These are phyloP conservation scores for Mrakiaceae sp. DNA, from an alignment of 1,284 basidiomycete genomes.

Conservation along the genomic window DNA sequence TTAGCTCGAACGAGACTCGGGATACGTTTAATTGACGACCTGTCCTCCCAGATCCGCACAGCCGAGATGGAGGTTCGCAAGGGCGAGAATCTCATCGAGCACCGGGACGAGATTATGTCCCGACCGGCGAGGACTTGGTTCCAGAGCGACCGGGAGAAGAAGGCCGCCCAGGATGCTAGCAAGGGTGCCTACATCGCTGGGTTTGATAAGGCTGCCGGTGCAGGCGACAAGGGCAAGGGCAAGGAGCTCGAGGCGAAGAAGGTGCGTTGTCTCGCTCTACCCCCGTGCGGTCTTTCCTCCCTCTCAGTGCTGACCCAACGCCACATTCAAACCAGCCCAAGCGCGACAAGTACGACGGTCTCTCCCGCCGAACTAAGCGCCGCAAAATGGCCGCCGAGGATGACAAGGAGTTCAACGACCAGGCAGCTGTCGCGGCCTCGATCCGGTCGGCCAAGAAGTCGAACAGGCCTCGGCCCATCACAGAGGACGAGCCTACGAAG, in stretches of 20 bases:
- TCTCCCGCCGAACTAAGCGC: slow-evolving; percentile 71
- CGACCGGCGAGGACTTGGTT: slow-evolving; percentile 97
- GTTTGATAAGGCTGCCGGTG: slow-evolving; percentile 27
- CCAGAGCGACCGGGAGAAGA: slow-evolving; percentile 77
- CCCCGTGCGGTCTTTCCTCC: slow-evolving; percentile 12
- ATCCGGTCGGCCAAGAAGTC: slow-evolving; percentile 78
- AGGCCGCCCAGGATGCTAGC: slow-evolving; percentile 66
- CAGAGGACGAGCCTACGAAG: slow-evolving; percentile 31
- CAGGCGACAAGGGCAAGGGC: slow-evolving; percentile 27
- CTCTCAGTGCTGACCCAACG: slow-evolving; percentile 6
- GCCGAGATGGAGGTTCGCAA: slow-evolving; percentile 96
- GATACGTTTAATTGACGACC: not conserved
- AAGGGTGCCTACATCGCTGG: slow-evolving; percentile 59
- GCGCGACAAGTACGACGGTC: slow-evolving; percentile 68
- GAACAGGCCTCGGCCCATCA: slow-evolving; percentile 47
- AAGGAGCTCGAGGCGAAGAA: slow-evolving; percentile 36
- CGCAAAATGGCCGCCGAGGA: slow-evolving; percentile 73
- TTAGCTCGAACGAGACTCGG: not conserved
- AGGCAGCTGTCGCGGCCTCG: slow-evolving; percentile 51
- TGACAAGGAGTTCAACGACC: slow-evolving; percentile 52
- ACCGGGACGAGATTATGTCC: slow-evolving; percentile 87
- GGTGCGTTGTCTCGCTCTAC: slow-evolving; percentile 25
- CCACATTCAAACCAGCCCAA: slow-evolving; percentile 45
- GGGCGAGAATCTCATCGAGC: slow-evolving; percentile 90
- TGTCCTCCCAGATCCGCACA: slow-evolving; percentile 50